Percentiles rank a stretch among this genome's conserved stretches.
Evolutionary conservation across 2,329 filamentous ascomycete genomes (phyloP).

Genomic region (Colletotrichum cordylinicola): DNA sequence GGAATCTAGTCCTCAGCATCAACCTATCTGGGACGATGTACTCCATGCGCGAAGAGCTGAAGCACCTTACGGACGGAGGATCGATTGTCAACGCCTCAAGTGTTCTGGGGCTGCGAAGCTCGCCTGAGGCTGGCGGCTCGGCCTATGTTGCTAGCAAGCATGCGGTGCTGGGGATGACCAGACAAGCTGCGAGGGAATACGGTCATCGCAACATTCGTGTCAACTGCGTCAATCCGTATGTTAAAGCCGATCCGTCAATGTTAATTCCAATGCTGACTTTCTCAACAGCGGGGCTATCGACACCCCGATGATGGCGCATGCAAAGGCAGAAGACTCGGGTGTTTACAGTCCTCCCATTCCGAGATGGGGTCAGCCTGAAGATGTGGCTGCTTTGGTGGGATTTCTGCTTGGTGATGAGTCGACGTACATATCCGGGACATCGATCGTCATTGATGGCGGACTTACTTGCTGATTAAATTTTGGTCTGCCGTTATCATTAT

Average conservation of each 20-base stretch:
- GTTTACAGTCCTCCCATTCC: constrained; percentile 12
- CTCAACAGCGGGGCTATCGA: neutral
- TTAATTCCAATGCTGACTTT: neutral
- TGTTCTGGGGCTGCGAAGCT: neutral
- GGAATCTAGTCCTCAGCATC: constrained; percentile 30
- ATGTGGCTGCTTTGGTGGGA: constrained; percentile 29
- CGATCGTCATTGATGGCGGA: neutral
- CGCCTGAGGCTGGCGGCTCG: neutral
- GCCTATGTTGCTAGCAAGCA: neutral
- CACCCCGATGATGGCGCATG: neutral
- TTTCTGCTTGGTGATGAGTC: constrained; percentile 31
- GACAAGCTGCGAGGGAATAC: neutral
- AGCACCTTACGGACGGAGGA: constrained; percentile 39
- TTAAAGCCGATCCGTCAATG: neutral
- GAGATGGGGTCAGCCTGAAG: constrained; percentile 27
- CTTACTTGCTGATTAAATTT: neutral
- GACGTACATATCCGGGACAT: constrained; percentile 27
- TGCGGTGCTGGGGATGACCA: neutral
- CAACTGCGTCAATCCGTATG: constrained; percentile 1
- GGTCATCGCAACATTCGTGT: neutral
- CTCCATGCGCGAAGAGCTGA: constrained; percentile 32
- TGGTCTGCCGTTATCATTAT: too few relatives aligned
- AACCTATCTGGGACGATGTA: constrained; percentile 32
- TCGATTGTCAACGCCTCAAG: constrained; percentile 50
- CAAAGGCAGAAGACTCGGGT: neutral